Conservation (phyloP, 768 basidiomycete genomes). For the Lactifluus rugatus region DNA sequence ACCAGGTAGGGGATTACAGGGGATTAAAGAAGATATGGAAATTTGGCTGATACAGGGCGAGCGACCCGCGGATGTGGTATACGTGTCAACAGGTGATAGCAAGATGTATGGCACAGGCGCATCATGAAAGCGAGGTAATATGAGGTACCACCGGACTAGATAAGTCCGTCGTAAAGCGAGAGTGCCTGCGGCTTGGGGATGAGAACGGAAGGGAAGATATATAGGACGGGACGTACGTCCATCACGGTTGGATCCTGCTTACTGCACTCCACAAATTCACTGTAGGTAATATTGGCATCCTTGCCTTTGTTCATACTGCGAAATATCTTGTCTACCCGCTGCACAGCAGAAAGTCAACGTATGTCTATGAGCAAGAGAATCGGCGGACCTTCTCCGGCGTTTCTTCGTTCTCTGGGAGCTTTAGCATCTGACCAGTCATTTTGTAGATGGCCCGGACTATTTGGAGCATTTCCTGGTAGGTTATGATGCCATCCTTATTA, state of each 20-base stretch:
- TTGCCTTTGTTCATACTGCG: slow-evolving; percentile 94
- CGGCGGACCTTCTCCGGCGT: slow-evolving; percentile 88
- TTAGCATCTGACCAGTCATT: slow-evolving; percentile 99
- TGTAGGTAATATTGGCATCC: slow-evolving; percentile 86
- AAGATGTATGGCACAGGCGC: not conserved
- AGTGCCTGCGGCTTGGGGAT: slow-evolving; percentile 50
- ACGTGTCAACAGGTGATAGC: not conserved
- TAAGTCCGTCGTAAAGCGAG: slow-evolving; percentile 90
- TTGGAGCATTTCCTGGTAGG: slow-evolving; percentile 98
- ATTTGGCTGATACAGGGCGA: not conserved
- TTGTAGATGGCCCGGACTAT: slow-evolving; percentile 98
- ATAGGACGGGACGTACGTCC: slow-evolving; percentile 46
- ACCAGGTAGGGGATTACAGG: not conserved
- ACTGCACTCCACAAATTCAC: slow-evolving; percentile 96
- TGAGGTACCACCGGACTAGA: slow-evolving; percentile 32
- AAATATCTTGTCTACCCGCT: slow-evolving; percentile 99
- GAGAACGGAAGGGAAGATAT: slow-evolving; percentile 4
- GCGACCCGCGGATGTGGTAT: not conserved
- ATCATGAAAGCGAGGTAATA: not conserved
- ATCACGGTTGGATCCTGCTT: slow-evolving; percentile 99
- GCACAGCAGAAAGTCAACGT: slow-evolving; percentile 17
- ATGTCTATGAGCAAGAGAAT: not conserved
- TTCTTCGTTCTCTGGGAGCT: slow-evolving; percentile 95
- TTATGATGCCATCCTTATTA: slow-evolving; percentile 95
- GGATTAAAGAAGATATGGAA: not conserved